Base-by-base conservation (phyloP, 768 basidiomycete species). In the Suillus ampliporus region DNA sequence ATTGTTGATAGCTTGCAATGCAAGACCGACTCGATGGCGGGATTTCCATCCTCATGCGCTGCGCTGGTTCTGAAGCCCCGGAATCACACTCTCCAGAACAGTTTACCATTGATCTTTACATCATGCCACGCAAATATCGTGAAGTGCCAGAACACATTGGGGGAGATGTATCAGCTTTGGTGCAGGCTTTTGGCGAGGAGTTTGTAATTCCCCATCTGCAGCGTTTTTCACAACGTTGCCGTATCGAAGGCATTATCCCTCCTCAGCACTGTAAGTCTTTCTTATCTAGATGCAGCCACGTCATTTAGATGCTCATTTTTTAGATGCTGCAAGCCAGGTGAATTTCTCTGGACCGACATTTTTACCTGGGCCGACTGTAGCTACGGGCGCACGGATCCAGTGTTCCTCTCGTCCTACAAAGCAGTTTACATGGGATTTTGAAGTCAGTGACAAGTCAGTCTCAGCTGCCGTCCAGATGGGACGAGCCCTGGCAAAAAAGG, bases 191-290 rank as follows among this genome's bases (percentile, higher is more conserved):
- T 41, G 26, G 19, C 4, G 43, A 64, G 26, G 60, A 64, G 11
- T 60, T 61, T 37, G 63, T 35, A 21, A n/a, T 64, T 13, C 59
- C 52, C 3, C 63, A 64, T 44, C 21, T 61, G 13, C 47, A 31
- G 7, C 11, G 21, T 21, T 64, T 64, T 15, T 41, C 41, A 15
- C 35, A 56, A 21, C 35, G 53, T 13, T 64, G 63, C 31, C 14
- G 23, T 7, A 38, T 61, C 15, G 54, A 64, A 10, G 50, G 26
- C 14, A 2, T 48, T 48, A 35, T 15, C 8, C 23, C 62, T 43
- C 48, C 19, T 14, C 23, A 28, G 8, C 57, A 10, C n/a, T 23
- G 38, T 37, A 21, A 50, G 47, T 10, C 37, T 38, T 38, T 48
- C 23, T 2, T 48, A 14, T 26, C 31, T 31, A 31, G 31, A 31